phyloP scores from a whole-genome alignment of 2,329 filamentous ascomycete genomes.

The Niveomyces coronatus region DNA sequence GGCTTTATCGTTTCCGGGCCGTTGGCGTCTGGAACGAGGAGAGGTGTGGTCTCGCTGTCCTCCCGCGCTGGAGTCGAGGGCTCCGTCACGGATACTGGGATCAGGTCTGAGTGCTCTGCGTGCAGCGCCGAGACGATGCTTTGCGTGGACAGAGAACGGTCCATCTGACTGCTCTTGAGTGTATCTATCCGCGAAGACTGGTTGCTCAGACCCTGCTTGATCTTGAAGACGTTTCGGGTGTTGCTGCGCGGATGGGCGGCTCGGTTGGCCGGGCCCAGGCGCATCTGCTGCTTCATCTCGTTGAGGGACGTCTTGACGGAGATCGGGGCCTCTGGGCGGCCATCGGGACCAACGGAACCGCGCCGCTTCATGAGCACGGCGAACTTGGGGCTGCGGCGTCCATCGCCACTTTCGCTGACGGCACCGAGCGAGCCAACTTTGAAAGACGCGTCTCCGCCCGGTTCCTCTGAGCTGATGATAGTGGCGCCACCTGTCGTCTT shows the following conservation, averaged over 20 bases:
- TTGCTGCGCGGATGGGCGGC: slow-evolving; percentile 53
- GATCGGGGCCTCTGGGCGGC: slow-evolving; percentile 36
- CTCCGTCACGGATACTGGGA: background rate
- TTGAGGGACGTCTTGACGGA: slow-evolving; percentile 50
- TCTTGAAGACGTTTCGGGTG: slow-evolving; percentile 53
- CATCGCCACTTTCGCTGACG: slow-evolving; percentile 27
- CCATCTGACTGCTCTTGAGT: slow-evolving; percentile 10
- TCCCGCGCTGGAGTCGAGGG: background rate
- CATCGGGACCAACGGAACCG: slow-evolving; percentile 44
- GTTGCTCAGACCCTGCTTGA: slow-evolving; percentile 38
- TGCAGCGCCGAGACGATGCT: slow-evolving; percentile 4
- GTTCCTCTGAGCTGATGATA: slow-evolving; percentile 30
- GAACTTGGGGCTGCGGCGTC: slow-evolving; percentile 36
- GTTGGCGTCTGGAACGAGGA: slow-evolving; percentile 18
- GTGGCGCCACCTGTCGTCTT: slow-evolving; percentile 20
- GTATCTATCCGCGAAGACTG: slow-evolving; percentile 13
- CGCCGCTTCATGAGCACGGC: slow-evolving; percentile 51
- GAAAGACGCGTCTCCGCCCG: slow-evolving; percentile 24
- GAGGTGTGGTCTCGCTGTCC: slow-evolving; percentile 20
- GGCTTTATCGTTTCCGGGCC: slow-evolving; percentile 14
- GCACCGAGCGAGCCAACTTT: slow-evolving; percentile 26
- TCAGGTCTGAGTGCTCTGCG: slow-evolving; percentile 9
- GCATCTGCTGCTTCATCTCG: slow-evolving; percentile 53
- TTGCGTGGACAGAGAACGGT: background rate
- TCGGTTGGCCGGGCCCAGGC: slow-evolving; percentile 56